Evolutionary conservation across 2,329 filamentous ascomycete species (phyloP).

Genomic region (Coniella lustricola): DNA sequence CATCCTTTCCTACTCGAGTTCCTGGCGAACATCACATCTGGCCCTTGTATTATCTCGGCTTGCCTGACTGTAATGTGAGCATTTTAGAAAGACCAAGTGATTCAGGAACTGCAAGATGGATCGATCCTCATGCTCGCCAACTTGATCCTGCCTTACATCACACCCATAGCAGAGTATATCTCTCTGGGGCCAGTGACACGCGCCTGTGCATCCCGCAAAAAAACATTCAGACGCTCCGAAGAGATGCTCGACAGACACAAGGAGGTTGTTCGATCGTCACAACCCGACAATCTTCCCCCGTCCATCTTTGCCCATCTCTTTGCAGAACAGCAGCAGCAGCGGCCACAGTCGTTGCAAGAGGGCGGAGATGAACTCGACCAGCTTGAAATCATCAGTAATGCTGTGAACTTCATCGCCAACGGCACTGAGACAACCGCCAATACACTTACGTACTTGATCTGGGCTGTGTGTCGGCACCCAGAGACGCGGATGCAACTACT

Average conservation of each 20-base stretch:
- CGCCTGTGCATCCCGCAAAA: neutral
- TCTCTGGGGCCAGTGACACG: conserved; percentile 1
- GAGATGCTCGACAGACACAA: conserved; percentile 4
- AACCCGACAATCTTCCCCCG: neutral
- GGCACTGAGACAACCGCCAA: conserved; percentile 46
- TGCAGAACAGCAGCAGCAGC: neutral
- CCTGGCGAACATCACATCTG: neutral
- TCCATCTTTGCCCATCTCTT: conserved; percentile 6
- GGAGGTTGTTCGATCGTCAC: neutral
- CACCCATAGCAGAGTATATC: conserved; percentile 6
- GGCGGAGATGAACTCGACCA: neutral
- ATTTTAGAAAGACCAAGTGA: conserved; percentile 2
- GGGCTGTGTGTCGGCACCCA: conserved; percentile 28
- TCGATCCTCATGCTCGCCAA: neutral
- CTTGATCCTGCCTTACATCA: conserved; percentile 5
- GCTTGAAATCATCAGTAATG: conserved; percentile 9
- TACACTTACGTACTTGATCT: conserved; percentile 41
- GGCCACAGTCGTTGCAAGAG: too few species aligned
- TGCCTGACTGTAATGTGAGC: neutral
- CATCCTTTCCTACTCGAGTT: neutral
- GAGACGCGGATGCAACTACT: conserved; percentile 27
- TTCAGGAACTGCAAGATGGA: neutral
- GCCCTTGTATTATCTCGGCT: neutral
- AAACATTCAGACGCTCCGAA: conserved; percentile 1
- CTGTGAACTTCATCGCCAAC: conserved; percentile 29